Base-by-base conservation (phyloP, 352 stramenopile genomes). In the Phytophthora agathidicida region DNA sequence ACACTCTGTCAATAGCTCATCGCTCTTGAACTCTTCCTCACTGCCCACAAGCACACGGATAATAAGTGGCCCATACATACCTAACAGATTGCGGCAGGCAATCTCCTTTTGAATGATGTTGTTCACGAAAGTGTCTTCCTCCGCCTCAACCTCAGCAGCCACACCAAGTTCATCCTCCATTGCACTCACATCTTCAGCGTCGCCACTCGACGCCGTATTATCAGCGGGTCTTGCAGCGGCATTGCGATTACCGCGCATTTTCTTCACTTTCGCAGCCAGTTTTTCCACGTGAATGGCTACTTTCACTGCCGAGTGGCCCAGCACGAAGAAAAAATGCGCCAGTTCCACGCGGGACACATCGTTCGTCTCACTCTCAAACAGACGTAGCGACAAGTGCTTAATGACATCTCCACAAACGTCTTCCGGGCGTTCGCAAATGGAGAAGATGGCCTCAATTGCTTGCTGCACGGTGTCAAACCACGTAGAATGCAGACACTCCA, bases 91-190 rank as follows among this genome's bases (percentile, higher is more conserved):
- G 27, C 86, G 71, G 44, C 75, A 86, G 9, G 98, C 88, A 50
- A 99, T 82, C 59, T 98, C 94, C 49, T 97, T 88, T 59, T 89
- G 84, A 32, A 97, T 91, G 46, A 94, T 86, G 24, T 93, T 80
- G 73, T 98, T 91, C 17, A 97, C 92, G 30, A 96, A 95, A 14
- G 91, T 91, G 60, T 99, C 94, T 36, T 96, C 84, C 42, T 94
- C 82, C 0, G 87, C 85, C 60, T 96, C 86, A 27, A 91, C 75
- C 65, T 97, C 90, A n/a, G 84, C 87, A 41, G 89, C 90, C 24
- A 98, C 82, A 37, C 92, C 94, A 37, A 98, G 78, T 49, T 98
- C 92, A 36, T 96, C 91, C 64, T 99, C 91, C 72, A 98, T 98
- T 5, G 81, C 77, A 41, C 69, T 85, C 6, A 96, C 85, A 22